Evolutionary conservation across 495 filamentous ascomycete genomes (phyloP).

Genomic region (Acidiella bohemica): DNA sequence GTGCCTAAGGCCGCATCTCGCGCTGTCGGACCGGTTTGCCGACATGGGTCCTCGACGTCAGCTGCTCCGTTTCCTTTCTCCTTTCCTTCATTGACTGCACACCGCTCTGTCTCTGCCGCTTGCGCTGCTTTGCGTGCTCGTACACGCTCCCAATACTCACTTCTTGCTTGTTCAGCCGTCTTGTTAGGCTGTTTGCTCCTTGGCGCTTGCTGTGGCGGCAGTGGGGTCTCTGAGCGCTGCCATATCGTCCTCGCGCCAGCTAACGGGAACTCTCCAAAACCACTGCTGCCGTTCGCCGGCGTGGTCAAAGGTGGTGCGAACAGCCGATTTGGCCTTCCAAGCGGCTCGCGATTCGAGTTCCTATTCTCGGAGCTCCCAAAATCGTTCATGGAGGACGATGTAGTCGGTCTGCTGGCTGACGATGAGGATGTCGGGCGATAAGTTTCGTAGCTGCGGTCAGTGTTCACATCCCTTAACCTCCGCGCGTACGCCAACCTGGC

Average conservation of each 20-base stretch:
- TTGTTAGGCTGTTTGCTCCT: too few relatives aligned
- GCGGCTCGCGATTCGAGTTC: constrained; percentile 5
- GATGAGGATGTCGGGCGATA: neutral
- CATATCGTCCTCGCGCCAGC: neutral
- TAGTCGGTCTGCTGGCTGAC: neutral
- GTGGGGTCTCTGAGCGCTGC: neutral
- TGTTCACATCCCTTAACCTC: neutral
- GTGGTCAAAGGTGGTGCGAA: neutral
- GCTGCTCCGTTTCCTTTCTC: neutral
- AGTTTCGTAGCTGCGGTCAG: neutral
- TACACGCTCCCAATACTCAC: too few relatives aligned
- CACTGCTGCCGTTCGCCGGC: neutral
- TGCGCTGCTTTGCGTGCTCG: too few relatives aligned
- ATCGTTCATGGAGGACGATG: neutral
- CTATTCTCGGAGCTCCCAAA: neutral
- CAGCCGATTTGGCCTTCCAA: constrained; percentile 9
- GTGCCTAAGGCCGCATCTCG: neutral
- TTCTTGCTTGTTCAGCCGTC: too few relatives aligned
- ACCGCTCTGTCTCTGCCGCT: neutral
- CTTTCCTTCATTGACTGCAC: neutral
- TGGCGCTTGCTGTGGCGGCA: too few relatives aligned
- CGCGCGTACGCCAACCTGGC: neutral
- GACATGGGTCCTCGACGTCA: neutral
- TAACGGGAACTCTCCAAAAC: neutral
- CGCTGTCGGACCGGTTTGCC: neutral